A percentile compares a stretch with the other conserved stretches of the same genome.
phyloP scores from a whole-genome alignment of 164 flowering plant genomes.

The Macadamia tetraphylla region DNA sequence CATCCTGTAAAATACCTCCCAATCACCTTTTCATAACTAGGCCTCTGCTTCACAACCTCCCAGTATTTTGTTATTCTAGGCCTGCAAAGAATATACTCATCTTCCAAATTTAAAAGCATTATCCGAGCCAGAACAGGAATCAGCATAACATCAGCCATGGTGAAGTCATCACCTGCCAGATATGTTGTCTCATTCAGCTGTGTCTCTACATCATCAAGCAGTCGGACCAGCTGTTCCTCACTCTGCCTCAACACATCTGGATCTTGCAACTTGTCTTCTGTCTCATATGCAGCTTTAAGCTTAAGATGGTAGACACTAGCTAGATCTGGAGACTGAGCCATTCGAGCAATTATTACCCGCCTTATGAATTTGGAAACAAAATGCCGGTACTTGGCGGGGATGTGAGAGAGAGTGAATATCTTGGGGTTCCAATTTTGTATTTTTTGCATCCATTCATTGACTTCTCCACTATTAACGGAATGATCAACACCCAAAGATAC shows the following conservation, averaged over 20 bases:
- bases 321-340: conserved; percentile 81
- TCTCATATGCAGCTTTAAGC: conserved; percentile 67
- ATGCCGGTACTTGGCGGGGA: conserved; percentile 56
- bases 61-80: conserved; percentile 65
- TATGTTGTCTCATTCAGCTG: conserved; percentile 51
- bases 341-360: conserved; percentile 73
- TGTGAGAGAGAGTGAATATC: conserved; percentile 67
- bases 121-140: conserved; percentile 70
- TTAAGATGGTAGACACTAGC: conserved; percentile 76
- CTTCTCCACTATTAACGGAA: conserved; percentile 32
- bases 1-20: conserved; percentile 78
- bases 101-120: conserved; percentile 57
- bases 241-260: conserved; percentile 36
- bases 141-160: conserved; percentile 75
- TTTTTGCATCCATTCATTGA: conserved; percentile 79
- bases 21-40: conserved; percentile 72
- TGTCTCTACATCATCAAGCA: conserved; percentile 73
- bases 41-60: conserved; percentile 52
- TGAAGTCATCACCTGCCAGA: conserved; percentile 69
- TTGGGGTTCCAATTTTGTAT: conserved; percentile 82
- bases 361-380: conserved; percentile 67
- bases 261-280: conserved; percentile 64
- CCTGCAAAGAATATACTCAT: conserved; percentile 53
- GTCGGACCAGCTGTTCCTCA: conserved; percentile 50
- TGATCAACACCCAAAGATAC: conserved; percentile 42